A percentile compares a stretch with the other conserved stretches of the same genome.
phyloP scores from a whole-genome alignment of 331 rosid genomes.

The Malus hybrid region DNA sequence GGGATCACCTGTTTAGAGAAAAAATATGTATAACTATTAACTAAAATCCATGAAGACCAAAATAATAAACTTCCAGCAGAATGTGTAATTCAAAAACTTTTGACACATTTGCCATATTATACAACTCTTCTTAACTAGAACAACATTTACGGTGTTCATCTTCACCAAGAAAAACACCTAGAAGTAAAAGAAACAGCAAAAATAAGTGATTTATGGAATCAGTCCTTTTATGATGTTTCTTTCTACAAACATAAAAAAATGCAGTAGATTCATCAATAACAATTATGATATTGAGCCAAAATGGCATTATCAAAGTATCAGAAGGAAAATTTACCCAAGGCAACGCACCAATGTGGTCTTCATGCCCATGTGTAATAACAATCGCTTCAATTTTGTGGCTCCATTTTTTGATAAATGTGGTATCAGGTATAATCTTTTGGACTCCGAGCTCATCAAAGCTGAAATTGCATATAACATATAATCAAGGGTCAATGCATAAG shows the following conservation, averaged over 20 bases:
- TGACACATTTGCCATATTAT: background rate
- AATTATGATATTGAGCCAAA: background rate
- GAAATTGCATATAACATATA: conserved; percentile 23
- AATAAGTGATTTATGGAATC: background rate
- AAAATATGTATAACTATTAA: conserved; percentile 1
- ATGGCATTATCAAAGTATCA: conserved; percentile 13
- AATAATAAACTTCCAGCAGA: background rate
- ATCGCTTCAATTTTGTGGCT: conserved; percentile 95
- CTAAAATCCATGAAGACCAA: conserved; percentile 2
- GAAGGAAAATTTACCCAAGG: conserved; percentile 90
- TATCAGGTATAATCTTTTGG: conserved; percentile 93
- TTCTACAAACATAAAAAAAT: background rate
- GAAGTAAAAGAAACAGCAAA: background rate
- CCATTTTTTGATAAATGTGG: conserved; percentile 93
- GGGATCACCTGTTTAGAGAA: conserved; percentile 42
- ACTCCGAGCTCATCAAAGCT: conserved; percentile 96
- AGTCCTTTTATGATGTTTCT: background rate
- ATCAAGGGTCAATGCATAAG: background rate
- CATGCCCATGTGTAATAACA: conserved; percentile 93
- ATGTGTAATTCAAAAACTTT: background rate
- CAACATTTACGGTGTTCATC: background rate
- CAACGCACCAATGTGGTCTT: conserved; percentile 99
- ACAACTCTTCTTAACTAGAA: background rate
- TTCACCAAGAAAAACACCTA: background rate
- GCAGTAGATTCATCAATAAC: background rate